Conservation (phyloP, 352 stramenopile species). For the Pythium angustatum region DNA sequence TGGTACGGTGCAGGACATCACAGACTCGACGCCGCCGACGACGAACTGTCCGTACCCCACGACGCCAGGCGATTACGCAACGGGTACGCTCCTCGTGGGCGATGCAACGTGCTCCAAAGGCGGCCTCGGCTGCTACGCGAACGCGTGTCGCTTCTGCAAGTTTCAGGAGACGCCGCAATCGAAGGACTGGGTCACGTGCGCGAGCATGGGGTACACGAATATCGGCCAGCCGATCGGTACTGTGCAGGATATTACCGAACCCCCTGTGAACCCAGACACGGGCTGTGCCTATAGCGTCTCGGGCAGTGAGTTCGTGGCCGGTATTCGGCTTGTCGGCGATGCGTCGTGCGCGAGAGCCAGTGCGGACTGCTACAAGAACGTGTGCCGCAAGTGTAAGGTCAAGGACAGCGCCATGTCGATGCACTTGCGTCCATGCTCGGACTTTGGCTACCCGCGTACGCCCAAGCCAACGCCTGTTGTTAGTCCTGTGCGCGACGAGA, state of each 20-base stretch:
- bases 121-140: slow-evolving; percentile 5
- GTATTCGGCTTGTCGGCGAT: slow-evolving; percentile 31
- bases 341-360: slow-evolving; percentile 19
- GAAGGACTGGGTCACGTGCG: slow-evolving; percentile 5
- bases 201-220: neutral
- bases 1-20: neutral
- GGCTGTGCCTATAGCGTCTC: slow-evolving; percentile 1
- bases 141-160: slow-evolving; percentile 14
- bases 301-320: slow-evolving; percentile 18
- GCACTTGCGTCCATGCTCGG: neutral
- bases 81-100: neutral
- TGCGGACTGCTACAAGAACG: slow-evolving; percentile 22
- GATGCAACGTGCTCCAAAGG: slow-evolving; percentile 1
- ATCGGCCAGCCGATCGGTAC: too few species aligned
- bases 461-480: too few species aligned
- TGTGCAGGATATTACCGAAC: neutral
- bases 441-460: neutral
- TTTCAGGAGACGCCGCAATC: slow-evolving; percentile 6
- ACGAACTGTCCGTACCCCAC: slow-evolving; percentile 12
- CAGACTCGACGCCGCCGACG: neutral
- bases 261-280: slow-evolving; percentile 1
- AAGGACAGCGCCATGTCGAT: slow-evolving; percentile 22
- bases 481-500: too few species aligned
- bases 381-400: slow-evolving; percentile 26
- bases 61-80: neutral